Evolutionary conservation across 2,329 filamentous ascomycete species (phyloP).

Genomic region (Scolecobasidium constrictum): DNA sequence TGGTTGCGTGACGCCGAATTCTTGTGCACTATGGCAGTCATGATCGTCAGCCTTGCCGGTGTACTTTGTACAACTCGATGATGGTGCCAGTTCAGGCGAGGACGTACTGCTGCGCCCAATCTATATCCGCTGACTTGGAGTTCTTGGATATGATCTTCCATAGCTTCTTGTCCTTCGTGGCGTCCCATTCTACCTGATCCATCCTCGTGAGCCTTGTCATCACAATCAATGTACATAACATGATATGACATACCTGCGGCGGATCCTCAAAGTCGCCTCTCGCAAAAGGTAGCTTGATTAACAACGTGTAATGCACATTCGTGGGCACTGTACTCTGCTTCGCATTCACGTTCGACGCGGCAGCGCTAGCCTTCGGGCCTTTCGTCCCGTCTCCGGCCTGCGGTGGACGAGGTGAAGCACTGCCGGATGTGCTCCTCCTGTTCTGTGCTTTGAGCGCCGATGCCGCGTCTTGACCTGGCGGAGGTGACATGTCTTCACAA

Average conservation of each 20-base stretch:
- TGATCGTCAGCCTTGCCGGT: neutral
- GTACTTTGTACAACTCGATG: too few species aligned
- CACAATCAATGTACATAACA: too few species aligned
- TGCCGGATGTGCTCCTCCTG: neutral
- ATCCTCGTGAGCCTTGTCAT: too few species aligned
- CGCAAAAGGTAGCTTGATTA: slow-evolving; percentile 81
- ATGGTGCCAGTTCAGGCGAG: too few species aligned
- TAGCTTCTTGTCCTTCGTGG: slow-evolving; percentile 71
- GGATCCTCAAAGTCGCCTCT: slow-evolving; percentile 85
- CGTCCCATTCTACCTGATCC: slow-evolving; percentile 86
- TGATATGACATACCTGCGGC: slow-evolving; percentile 64
- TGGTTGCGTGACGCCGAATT: slow-evolving; percentile 74
- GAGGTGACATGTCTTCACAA: neutral
- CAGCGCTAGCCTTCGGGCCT: too few species aligned
- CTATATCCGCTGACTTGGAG: slow-evolving; percentile 67
- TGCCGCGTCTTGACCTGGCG: neutral
- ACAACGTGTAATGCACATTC: slow-evolving; percentile 51
- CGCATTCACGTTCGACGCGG: neutral
- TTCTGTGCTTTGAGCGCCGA: neutral
- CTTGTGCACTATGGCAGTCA: slow-evolving; percentile 47
- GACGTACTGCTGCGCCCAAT: slow-evolving; percentile 37
- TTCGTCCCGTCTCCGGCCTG: too few species aligned
- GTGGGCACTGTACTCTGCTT: slow-evolving; percentile 2
- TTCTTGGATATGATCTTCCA: slow-evolving; percentile 84
- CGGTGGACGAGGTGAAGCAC: neutral